Base-by-base conservation (phyloP, 441 rosid species). In the Jatropha podagrica region DNA sequence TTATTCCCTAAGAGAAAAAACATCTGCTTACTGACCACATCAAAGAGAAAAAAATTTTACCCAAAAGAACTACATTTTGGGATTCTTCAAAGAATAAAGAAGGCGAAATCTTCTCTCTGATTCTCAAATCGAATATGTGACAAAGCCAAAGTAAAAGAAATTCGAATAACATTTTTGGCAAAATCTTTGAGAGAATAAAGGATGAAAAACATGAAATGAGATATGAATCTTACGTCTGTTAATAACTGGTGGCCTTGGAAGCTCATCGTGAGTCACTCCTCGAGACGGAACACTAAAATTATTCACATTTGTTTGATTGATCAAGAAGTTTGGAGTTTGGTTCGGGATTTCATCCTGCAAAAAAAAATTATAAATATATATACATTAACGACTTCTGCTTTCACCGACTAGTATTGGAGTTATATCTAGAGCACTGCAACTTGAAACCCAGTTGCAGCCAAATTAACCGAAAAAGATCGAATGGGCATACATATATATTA, bases 331-430 rank as follows among this genome's bases (percentile, higher is more conserved):
- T 6, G 95, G 90, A 66, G 83, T 65, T 62, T 82, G 77, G 67
- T 81, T 89, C 44, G 90, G 88, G 76, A 89, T 85, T 82, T 91
- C 97, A 78, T 91, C 95, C 98, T 91, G 86, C 76, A 51, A 73
- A 49, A 48, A n/a, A 10, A 60, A 48, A 5, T 18, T 58, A 23
- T 59, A 7, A 0, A 23, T 59, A 54, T 5, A 32, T 46, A 46
- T 46, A 32, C 32, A 48, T 12, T 12, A 32, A 32, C 2, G 32
- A 32, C 1, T 1, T 32, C 32, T 32, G 32, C 4, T 44, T 44
- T 44, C 48, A 44, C 12, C 48, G 32, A 32, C 32, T 1, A 32
- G 32, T 32, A 32, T 32, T 32, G 32, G 32, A 32, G 32, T 32
- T 32, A 32, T 32, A 32, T 32, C 32, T 32, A 32, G 32, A 32